Evolutionary conservation across 2,329 filamentous ascomycete genomes (phyloP), one percentile per base, ranked within the genome.

Genomic region (Venturia effusa): DNA sequence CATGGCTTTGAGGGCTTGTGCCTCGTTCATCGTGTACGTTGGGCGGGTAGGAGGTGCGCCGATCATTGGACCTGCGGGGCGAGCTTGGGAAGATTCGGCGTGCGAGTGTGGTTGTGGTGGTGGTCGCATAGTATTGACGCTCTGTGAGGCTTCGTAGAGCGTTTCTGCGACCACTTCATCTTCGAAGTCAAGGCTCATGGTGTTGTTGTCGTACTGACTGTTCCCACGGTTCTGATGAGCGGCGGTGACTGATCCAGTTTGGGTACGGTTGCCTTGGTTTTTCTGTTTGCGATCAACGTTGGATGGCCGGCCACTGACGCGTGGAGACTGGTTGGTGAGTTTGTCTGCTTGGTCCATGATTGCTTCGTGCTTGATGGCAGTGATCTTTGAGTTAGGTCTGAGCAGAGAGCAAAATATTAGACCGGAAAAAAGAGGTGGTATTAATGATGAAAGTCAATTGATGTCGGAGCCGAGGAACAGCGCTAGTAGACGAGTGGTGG

Each of bases 1-100:
- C 51, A 57, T 57, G 30, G 51, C 51, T 57, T 57, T 57, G 51
- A 57, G 51, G n/a, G 51, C 51, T 6, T 57, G 51, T 6, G 51
- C 51, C 7, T 57, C 51, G 8, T 57, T 34, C 15, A 37, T 34
- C 19, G 19, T 34, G 51, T 57, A 19, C 4, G 24, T 34, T 32
- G 51, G 51, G 34, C 51, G 51, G 51, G 51, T 57, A 10, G 51
- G 51, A 34, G 51, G 19, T 22, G 51, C 51, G 15, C 15, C 30
- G 7, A 34, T 57, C 30, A 57, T 57, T 57, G 51, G 19, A 10
- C 45, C 45, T 24, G 45, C 3, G n/a, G 24, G 22, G 34, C 19
- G 51, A 34, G 51, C 27, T 34, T 57, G 51, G 24, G 51, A 57
- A 15, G 30, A 30, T 11, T 30, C 51, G 51, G 51, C 51, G 27